These are phyloP conservation scores for Backusella tuberculispora DNA, from an alignment of 192 early-diverging fungal species.

Conservation along the genomic window DNA sequence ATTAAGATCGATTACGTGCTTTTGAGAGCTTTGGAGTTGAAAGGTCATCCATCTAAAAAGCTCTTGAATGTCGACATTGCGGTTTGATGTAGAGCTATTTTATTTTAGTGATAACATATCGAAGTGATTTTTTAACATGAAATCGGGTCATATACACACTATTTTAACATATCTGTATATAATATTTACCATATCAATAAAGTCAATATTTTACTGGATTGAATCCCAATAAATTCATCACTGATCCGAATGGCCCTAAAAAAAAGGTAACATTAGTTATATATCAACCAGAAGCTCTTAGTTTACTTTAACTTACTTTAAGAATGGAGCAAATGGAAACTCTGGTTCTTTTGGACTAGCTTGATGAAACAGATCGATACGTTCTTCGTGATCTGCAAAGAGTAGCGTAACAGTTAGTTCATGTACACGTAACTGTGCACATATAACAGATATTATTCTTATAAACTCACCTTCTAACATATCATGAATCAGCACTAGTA, in stretches of 20 bases:
- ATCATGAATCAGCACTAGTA: constrained; percentile 86
- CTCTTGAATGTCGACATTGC: constrained; percentile 57
- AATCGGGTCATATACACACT: no score
- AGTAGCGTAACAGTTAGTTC: background rate
- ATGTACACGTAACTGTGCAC: background rate
- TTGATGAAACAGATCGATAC: constrained; percentile 48
- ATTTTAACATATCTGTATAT: background rate
- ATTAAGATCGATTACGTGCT: constrained; percentile 74
- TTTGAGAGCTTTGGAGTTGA: constrained; percentile 60
- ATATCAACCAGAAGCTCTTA: background rate
- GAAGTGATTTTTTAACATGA: background rate
- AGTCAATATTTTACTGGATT: constrained; percentile 82
- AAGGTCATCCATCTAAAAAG: constrained; percentile 70
- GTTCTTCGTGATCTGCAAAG: constrained; percentile 52
- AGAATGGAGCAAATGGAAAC: constrained; percentile 53
- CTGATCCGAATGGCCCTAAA: constrained; percentile 74
- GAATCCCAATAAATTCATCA: constrained; percentile 87
- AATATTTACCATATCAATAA: constrained; percentile 59
- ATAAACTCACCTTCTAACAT: constrained; percentile 59
- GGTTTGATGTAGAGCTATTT: constrained; percentile 37
- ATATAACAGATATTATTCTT: background rate
- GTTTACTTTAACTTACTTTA: constrained; percentile 42
- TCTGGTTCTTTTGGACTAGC: constrained; percentile 32
- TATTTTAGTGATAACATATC: constrained; percentile 8
- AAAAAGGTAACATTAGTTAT: background rate